Base-by-base conservation (phyloP, 352 stramenopile species). In the Phytophthora agathidicida region DNA sequence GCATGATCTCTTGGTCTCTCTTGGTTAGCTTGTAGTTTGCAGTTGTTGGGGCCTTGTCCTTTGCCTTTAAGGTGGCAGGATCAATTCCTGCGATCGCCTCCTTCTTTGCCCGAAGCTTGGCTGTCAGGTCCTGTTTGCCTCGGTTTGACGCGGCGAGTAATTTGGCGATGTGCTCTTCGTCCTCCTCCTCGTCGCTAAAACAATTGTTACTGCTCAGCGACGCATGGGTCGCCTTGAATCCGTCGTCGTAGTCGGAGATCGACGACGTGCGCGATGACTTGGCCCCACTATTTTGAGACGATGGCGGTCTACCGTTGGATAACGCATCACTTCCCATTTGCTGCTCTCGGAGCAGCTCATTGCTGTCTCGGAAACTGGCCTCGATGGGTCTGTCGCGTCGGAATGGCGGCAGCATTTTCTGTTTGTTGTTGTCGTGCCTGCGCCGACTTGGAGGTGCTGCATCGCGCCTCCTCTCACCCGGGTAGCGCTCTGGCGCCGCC, bases 1-100 rank as follows among this genome's bases (percentile, higher is more conserved):
- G 56, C 73, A 88, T 85, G 7, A 75, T 56, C 13, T 56, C 46
- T 30, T 55, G 43, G 14, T 83, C 77, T 47, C 42, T 65, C 32
- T 63, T 54, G 2, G 66, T 73, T 26, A 77, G 51, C 17, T 66
- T 37, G 56, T 81, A 83, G n/a, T 55, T 68, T 14, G 56, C 57
- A 38, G 59, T 63, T 19, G 49, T 63, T 22, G 20, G 37, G 48
- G 36, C 51, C 22, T 68, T 68, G 17, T 52, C 41, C 26, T 67
- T 62, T 13, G 65, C 62, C 7, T 54, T 30, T 9, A 69, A 31
- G 55, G 51, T 69, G 2, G 50, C 65, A 46, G 61, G 24, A 22
- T 67, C 61, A 37, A 75, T 71, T 17, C 66, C 66, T 41, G 66
- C 61, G 26, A 71, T 60, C 7, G 58, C 55, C 27, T 38, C 48